phyloP scores from a whole-genome alignment of 352 stramenopile species.

The Pythium apleroticum region DNA sequence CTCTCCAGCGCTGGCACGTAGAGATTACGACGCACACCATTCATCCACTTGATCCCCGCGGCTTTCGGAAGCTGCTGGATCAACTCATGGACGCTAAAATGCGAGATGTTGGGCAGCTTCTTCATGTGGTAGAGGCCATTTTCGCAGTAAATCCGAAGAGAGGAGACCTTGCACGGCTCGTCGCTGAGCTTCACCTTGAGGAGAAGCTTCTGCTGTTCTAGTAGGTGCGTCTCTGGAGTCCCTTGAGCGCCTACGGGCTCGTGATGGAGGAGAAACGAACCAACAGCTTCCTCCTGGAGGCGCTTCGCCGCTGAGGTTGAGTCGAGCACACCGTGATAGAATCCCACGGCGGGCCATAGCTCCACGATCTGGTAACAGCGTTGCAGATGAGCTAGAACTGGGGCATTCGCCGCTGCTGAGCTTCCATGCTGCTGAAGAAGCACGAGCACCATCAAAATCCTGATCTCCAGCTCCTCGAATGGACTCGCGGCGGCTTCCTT shows the following conservation, averaged over 20 bases:
- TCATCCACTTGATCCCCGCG: constrained; percentile 34
- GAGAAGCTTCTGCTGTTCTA: constrained; percentile 7
- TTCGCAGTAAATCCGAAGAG: constrained; percentile 39
- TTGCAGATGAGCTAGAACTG: constrained; percentile 31
- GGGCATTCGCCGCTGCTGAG: background rate
- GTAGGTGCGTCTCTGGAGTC: background rate
- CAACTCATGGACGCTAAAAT: constrained; percentile 50
- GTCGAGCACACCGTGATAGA: constrained; percentile 43
- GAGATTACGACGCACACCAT: constrained; percentile 36
- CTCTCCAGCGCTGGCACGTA: constrained; percentile 20
- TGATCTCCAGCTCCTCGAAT: constrained; percentile 14
- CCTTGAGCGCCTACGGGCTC: background rate
- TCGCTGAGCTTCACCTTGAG: constrained; percentile 52
- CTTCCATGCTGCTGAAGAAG: background rate
- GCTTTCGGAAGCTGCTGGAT: constrained; percentile 39
- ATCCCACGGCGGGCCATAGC: constrained; percentile 50
- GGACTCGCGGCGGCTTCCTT: background rate
- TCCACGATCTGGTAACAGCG: constrained; percentile 52
- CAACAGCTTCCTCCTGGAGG: constrained; percentile 31
- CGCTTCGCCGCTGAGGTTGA: constrained; percentile 32
- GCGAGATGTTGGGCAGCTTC: constrained; percentile 31
- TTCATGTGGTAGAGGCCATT: constrained; percentile 36
- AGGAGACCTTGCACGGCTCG: constrained; percentile 37
- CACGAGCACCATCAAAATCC: constrained; percentile 19
- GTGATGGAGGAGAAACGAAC: constrained; percentile 51